These are phyloP conservation scores for Omphalotus guepiniiformis DNA, from an alignment of 768 basidiomycete genomes.

Conservation along the genomic window DNA sequence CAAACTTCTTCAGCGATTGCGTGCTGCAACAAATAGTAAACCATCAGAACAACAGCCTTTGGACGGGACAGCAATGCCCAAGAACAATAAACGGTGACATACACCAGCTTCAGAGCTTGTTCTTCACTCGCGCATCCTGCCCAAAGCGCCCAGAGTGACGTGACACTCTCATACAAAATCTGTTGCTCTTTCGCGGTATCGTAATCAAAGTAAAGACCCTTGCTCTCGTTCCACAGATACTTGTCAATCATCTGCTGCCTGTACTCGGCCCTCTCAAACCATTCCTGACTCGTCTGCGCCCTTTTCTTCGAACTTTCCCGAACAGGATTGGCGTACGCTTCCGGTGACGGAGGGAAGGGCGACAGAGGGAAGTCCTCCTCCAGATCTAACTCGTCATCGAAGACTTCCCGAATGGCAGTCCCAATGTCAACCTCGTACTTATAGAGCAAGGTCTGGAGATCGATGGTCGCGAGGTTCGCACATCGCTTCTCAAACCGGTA, in stretches of 20 bases:
- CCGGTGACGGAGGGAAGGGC: conserved; percentile 83
- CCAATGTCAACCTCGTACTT: conserved; percentile 99
- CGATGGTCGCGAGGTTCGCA: conserved; percentile 94
- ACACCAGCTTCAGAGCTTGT: conserved; percentile 93
- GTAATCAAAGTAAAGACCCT: conserved; percentile 93
- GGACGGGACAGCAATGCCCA: conserved; percentile 4
- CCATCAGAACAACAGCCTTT: conserved; percentile 16
- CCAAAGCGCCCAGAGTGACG: conserved; percentile 95
- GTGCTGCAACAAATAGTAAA: conserved; percentile 41
- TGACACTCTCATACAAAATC: conserved; percentile 95
- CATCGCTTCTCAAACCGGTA: conserved; percentile 98
- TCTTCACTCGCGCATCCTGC: conserved; percentile 96
- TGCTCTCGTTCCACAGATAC: conserved; percentile 96
- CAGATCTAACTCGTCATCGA: conserved; percentile 86
- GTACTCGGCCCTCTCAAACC: conserved; percentile 87
- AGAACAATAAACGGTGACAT: conserved; percentile 29
- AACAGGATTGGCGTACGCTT: conserved; percentile 59
- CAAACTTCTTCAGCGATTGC: conserved; percentile 89
- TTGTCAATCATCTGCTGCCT: conserved; percentile 85
- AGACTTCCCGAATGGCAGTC: conserved; percentile 94
- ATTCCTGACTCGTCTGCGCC: conserved; percentile 77
- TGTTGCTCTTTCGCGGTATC: conserved; percentile 90
- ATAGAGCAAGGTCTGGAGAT: conserved; percentile 92
- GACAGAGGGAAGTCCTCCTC: conserved; percentile 90
- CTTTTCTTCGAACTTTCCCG: conserved; percentile 57